These are phyloP conservation scores for Fusarium sp. DNA, from an alignment of 2,329 filamentous ascomycete species.

Conservation along the genomic window DNA sequence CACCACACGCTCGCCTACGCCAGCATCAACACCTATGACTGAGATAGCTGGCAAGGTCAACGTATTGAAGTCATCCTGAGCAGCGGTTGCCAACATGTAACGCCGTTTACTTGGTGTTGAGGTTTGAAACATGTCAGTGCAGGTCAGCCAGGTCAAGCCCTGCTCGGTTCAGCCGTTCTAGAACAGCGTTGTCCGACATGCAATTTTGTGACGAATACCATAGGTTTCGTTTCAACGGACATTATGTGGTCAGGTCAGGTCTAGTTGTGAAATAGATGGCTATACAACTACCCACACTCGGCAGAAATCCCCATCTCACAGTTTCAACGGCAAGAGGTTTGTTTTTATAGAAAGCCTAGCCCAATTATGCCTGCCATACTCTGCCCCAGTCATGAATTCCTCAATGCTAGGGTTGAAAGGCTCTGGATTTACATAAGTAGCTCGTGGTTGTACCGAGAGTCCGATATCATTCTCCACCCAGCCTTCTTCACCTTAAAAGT, in stretches of 20 bases:
- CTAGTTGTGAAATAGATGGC: neutral
- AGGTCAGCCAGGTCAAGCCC: conserved; percentile 6
- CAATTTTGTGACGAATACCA: conserved; percentile 10
- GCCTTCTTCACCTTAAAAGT: conserved; percentile 1
- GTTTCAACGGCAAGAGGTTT: neutral
- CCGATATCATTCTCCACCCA: neutral
- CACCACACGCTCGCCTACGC: neutral
- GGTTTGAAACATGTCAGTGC: conserved; percentile 27
- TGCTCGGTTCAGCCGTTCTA: conserved; percentile 14
- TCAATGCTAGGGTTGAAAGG: no score
- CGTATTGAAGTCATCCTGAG: conserved; percentile 21
- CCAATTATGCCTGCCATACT: neutral
- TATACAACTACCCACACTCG: neutral
- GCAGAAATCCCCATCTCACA: conserved; percentile 5
- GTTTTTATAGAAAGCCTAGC: no score
- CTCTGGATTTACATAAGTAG: no score
- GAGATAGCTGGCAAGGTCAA: neutral
- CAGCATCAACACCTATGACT: neutral
- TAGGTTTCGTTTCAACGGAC: conserved; percentile 30
- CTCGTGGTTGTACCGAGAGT: neutral
- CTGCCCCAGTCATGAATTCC: neutral
- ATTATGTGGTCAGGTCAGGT: conserved; percentile 30
- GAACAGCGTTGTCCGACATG: conserved; percentile 13
- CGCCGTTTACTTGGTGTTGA: conserved; percentile 14
- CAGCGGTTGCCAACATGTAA: conserved; percentile 1